Base-by-base conservation (phyloP, 1,139 yeast species). In the Pichia kudriavzevii region DNA sequence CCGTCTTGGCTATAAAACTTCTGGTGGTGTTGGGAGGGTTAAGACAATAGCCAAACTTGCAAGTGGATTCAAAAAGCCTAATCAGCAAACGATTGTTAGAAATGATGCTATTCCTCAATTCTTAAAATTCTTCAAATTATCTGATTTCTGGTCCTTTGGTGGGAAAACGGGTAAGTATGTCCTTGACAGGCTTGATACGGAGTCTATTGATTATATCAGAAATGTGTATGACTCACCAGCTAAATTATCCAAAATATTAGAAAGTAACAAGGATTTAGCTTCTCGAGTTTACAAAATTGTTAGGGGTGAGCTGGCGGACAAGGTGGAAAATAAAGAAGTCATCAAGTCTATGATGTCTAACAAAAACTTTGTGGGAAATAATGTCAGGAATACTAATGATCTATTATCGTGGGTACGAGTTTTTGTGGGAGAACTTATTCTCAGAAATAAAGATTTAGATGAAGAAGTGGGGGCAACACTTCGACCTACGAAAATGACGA, bases 281-380 rank as follows among this genome's bases (percentile, higher is more conserved):
- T 50, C 52, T 7, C 69, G 66, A 36, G 50, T 85, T 3, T 78
- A 65, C 52, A 61, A 72, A 15, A 58, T 87, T 22, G 79, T 79
- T 0, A 62, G 87, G 26, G 98, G 97, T 1, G 56, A 66, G 14
- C 66, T 66, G 40, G 49, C 60, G 23, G 64, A 64, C 18, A 78
- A 75, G 28, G 60, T 91, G 8, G 64, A 69, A 11, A 64, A 72
- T 14, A 63, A 80, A 37, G 70, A 78, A 0, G 75, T 77, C 25
- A 68, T 83, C 15, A 85, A 87, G 52, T 79, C 94, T 1, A 87
- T 91, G 97, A 76, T 78, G 61, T 80, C 96, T 0, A 75, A 80
- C 33, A 91, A 91, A 52, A 84, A 87, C 49, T 79, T 91, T 54
- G 58, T 76, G 39, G 66, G 71, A 0, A 60, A 59, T n/a, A 72